These are phyloP conservation scores for Floccularia luteovirens DNA, from an alignment of 768 basidiomycete species.

Conservation along the genomic window DNA sequence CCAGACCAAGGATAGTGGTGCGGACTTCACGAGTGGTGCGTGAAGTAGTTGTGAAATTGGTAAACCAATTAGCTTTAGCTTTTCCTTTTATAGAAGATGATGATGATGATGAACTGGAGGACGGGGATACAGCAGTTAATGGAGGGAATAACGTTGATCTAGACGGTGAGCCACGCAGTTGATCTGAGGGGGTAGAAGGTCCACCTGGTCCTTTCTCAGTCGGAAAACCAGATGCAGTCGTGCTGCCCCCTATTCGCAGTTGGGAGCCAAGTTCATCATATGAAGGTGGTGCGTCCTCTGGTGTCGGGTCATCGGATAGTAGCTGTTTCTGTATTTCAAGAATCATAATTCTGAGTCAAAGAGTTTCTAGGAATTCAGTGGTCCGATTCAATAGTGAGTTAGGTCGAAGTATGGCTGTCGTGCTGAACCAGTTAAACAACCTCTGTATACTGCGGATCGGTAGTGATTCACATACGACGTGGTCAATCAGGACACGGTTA, in stretches of 20 bases:
- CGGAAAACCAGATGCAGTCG: conserved; percentile 2
- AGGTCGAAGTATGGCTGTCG: too few species aligned
- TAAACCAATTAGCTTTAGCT: conserved; percentile 24
- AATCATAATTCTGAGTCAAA: conserved; percentile 12
- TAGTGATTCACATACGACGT: too few species aligned
- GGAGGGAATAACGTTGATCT: conserved; percentile 8
- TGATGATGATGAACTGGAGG: conserved; percentile 9
- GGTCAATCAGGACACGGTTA: not conserved
- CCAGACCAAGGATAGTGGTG: conserved; percentile 41
- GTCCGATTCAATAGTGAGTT: too few species aligned
- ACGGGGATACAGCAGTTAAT: conserved; percentile 6
- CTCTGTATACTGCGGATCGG: not conserved
- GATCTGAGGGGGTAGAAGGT: conserved; percentile 1
- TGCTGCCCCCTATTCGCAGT: too few species aligned
- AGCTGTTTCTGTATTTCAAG: conserved; percentile 20
- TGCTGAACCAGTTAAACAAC: not conserved
- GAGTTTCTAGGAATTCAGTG: not conserved
- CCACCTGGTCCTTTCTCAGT: conserved; percentile 6
- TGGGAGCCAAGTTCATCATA: conserved; percentile 24
- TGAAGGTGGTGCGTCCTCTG: conserved; percentile 30
- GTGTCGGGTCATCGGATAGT: conserved; percentile 28
- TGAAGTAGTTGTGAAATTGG: conserved; percentile 18
- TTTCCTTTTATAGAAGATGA: conserved; percentile 19
- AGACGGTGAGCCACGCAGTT: too few species aligned
- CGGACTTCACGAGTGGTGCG: conserved; percentile 41